Evolutionary conservation across 2,329 filamentous ascomycete species (phyloP).

Genomic region (Pseudogymnoascus sp.): DNA sequence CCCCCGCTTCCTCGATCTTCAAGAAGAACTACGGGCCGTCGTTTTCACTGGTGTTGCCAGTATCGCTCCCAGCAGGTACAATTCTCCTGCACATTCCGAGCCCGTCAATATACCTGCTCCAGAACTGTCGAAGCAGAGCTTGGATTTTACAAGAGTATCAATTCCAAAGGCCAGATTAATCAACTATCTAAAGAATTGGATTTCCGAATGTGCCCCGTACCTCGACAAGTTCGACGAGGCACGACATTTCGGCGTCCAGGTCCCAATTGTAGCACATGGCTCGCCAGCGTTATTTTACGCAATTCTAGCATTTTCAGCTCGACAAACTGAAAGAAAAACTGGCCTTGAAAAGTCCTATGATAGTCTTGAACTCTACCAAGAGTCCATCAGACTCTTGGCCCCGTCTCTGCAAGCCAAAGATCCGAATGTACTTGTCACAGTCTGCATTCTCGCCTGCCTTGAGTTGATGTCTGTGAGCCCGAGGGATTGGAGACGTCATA

Average conservation of each 20-base stretch:
- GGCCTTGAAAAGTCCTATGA: constrained; percentile 35
- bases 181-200: constrained; percentile 39
- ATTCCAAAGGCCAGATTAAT: constrained; percentile 11
- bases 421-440: constrained; percentile 38
- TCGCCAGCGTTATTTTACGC: constrained; percentile 40
- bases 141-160: constrained; percentile 15
- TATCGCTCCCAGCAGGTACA: constrained; percentile 25
- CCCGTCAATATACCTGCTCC: not conserved
- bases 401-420: constrained; percentile 36
- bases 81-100: constrained; percentile 24
- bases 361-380: constrained; percentile 45
- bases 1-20: constrained; percentile 36
- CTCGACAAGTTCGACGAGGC: constrained; percentile 49
- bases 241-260: constrained; percentile 42
- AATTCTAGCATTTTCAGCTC: constrained; percentile 44
- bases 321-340: constrained; percentile 40
- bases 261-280: constrained; percentile 40
- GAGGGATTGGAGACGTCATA: constrained; percentile 44
- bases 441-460: constrained; percentile 38
- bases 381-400: constrained; percentile 38
- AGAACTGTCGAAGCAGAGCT: constrained; percentile 20
- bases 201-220: constrained; percentile 40
- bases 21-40: constrained; percentile 36
- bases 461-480: constrained; percentile 42
- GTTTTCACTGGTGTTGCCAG: constrained; percentile 32